A percentile compares a stretch with the other conserved stretches of the same genome.
phyloP scores from a whole-genome alignment of 352 stramenopile genomes.

The Phytophthora constricta region DNA sequence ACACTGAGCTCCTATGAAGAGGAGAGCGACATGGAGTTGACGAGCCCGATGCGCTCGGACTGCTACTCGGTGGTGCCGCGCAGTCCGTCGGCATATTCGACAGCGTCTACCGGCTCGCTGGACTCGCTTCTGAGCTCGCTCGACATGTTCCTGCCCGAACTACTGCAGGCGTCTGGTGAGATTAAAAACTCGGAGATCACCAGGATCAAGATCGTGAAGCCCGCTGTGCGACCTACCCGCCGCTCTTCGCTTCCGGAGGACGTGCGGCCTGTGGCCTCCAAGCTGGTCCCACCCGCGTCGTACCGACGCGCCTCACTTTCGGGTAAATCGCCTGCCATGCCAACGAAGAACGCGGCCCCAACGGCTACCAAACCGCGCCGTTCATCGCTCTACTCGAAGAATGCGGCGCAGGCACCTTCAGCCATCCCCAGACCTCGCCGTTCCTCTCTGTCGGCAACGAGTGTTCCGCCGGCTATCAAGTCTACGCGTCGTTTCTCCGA shows the following conservation, averaged over 20 bases:
- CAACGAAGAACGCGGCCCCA: constrained; percentile 2
- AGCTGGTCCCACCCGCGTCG: constrained; percentile 14
- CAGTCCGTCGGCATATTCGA: constrained; percentile 41
- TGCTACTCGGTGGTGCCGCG: constrained; percentile 19
- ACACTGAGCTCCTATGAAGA: constrained; percentile 16
- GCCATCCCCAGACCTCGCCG: constrained; percentile 13
- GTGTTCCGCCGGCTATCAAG: background rate
- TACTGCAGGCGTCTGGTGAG: constrained; percentile 21
- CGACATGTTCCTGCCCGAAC: constrained; percentile 32
- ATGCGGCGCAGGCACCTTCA: background rate
- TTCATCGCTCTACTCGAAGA: constrained; percentile 9
- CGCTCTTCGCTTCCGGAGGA: constrained; percentile 17
- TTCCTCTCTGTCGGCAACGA: constrained; percentile 12
- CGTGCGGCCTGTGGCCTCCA: constrained; percentile 10
- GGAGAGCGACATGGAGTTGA: constrained; percentile 21
- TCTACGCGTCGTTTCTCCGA: constrained; percentile 21
- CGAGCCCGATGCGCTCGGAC: background rate
- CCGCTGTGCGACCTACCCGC: constrained; percentile 5
- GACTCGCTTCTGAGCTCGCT: constrained; percentile 39
- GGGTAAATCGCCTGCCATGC: constrained; percentile 2
- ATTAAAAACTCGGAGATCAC: constrained; percentile 10
- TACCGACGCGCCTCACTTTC: constrained; percentile 18
- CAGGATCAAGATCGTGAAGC: constrained; percentile 13
- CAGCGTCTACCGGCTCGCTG: constrained; percentile 40
- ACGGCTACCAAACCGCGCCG: constrained; percentile 12